Evolutionary conservation across 2,329 filamentous ascomycete species (phyloP).

Genomic region (Phialemonium atrogriseum): DNA sequence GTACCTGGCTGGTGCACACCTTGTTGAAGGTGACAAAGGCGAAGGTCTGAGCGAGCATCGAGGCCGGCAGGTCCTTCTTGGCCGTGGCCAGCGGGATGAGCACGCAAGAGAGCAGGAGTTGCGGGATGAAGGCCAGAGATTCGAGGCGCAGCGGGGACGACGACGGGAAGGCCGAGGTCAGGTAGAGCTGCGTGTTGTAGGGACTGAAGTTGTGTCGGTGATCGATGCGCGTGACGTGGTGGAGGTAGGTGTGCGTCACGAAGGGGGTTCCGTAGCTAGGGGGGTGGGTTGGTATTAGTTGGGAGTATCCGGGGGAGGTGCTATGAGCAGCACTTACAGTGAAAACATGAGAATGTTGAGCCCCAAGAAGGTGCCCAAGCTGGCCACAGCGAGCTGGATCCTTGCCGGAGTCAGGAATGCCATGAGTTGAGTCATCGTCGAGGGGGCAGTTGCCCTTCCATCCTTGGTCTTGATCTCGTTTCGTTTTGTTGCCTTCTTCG

Average conservation of each 20-base stretch:
- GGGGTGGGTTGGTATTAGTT: conserved; percentile 5
- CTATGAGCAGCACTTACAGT: conserved; percentile 43
- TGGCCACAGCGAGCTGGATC: conserved; percentile 51
- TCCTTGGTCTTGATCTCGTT: not conserved
- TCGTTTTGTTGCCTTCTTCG: not conserved
- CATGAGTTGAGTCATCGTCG: no score
- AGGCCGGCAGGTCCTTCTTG: conserved; percentile 70
- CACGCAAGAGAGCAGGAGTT: conserved; percentile 71
- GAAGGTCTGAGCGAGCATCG: conserved; percentile 93
- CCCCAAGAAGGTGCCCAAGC: conserved; percentile 62
- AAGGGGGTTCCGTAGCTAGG: conserved; percentile 70
- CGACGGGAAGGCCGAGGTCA: conserved; percentile 59
- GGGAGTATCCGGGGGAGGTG: not conserved
- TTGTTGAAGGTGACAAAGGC: conserved; percentile 98
- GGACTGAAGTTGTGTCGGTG: conserved; percentile 98
- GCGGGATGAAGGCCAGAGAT: conserved; percentile 80
- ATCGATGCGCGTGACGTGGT: conserved; percentile 88
- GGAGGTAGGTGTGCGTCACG: conserved; percentile 81
- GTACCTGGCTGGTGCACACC: conserved; percentile 93
- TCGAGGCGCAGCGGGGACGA: conserved; percentile 44
- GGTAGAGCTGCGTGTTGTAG: conserved; percentile 86
- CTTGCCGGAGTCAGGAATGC: conserved; percentile 46
- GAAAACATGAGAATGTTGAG: conserved; percentile 75
- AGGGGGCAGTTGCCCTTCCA: no score
- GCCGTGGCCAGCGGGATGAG: conserved; percentile 63